phyloP scores from a whole-genome alignment of 2,329 filamentous ascomycete species.

The Fusarium sp. region DNA sequence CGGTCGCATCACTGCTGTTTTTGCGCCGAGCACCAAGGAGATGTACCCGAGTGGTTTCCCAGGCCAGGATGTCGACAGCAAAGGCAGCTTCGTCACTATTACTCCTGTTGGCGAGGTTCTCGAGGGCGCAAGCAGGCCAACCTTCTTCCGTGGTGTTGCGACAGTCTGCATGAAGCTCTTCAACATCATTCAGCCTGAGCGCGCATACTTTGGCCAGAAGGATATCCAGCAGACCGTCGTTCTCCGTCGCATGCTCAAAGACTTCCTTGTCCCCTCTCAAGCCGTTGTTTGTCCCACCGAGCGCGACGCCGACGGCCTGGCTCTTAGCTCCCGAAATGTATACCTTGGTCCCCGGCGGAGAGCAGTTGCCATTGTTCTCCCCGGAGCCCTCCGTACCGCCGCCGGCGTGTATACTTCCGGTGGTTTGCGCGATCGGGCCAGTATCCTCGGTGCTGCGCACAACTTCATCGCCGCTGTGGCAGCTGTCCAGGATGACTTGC shows the following conservation, averaged over 20 bases:
- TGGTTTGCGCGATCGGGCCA: slow-evolving; percentile 64
- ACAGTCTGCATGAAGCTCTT: slow-evolving; percentile 90
- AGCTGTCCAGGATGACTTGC: slow-evolving; percentile 71
- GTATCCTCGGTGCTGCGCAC: slow-evolving; percentile 79
- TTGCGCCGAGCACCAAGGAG: slow-evolving; percentile 82
- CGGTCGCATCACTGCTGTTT: slow-evolving; percentile 83
- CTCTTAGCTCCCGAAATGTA: slow-evolving; percentile 92
- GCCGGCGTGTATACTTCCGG: slow-evolving; percentile 72
- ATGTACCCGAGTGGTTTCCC: slow-evolving; percentile 91
- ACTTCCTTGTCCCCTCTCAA: slow-evolving; percentile 83
- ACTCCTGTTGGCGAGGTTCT: slow-evolving; percentile 85
- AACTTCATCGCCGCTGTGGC: slow-evolving; percentile 67
- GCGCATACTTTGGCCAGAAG: slow-evolving; percentile 95
- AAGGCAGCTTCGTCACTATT: slow-evolving; percentile 91
- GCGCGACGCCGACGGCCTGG: slow-evolving; percentile 84
- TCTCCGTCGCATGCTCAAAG: slow-evolving; percentile 85
- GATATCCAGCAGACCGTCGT: slow-evolving; percentile 97
- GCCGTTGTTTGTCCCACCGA: slow-evolving; percentile 81
- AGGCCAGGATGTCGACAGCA: slow-evolving; percentile 77
- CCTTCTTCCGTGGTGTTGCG: slow-evolving; percentile 96
- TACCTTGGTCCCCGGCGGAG: slow-evolving; percentile 86
- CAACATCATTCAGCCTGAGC: slow-evolving; percentile 68
- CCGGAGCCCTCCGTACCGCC: slow-evolving; percentile 75
- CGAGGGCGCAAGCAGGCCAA: slow-evolving; percentile 87
- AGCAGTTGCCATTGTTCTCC: slow-evolving; percentile 77